Conservation (phyloP, 2,329 filamentous ascomycete species). For the Zalaria sp. region DNA sequence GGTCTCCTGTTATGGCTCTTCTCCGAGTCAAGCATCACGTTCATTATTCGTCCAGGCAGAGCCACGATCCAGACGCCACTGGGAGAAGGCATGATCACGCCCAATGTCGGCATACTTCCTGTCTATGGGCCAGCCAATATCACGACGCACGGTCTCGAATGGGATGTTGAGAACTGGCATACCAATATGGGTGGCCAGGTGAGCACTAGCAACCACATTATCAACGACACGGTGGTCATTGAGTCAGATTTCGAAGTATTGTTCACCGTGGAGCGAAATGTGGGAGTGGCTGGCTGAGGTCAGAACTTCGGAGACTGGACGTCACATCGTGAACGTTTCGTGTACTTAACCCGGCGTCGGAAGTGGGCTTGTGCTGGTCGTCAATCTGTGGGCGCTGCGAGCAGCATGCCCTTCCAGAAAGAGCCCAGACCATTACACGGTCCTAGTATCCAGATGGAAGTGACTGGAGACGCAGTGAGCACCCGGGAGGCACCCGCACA, state of each 20-base stretch:
- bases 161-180: conserved; percentile 76
- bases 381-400: too few relatives aligned
- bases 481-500: too few relatives aligned
- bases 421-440: too few relatives aligned
- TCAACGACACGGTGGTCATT: conserved; percentile 24
- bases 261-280: conserved; percentile 29
- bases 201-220: conserved; percentile 36
- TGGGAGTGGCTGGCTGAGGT: background rate
- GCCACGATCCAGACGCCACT: conserved; percentile 55
- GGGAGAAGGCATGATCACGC: conserved; percentile 43
- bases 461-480: too few relatives aligned
- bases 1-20: conserved; percentile 55
- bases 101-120: conserved; percentile 77
- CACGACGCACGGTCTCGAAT: conserved; percentile 67
- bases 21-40: conserved; percentile 67
- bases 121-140: conserved; percentile 67
- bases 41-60: conserved; percentile 55
- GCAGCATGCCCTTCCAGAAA: too few relatives aligned
- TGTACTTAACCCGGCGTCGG: too few relatives aligned
- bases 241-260: conserved; percentile 28
- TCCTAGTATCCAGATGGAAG: too few relatives aligned
- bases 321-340: too few relatives aligned
- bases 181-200: conserved; percentile 38
- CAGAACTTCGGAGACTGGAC: too few relatives aligned
- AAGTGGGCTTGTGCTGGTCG: too few relatives aligned